Evolutionary conservation across 257 asterid genomes (phyloP), one percentile per base, ranked within the genome.

Genomic region (Nemophila menziesii): DNA sequence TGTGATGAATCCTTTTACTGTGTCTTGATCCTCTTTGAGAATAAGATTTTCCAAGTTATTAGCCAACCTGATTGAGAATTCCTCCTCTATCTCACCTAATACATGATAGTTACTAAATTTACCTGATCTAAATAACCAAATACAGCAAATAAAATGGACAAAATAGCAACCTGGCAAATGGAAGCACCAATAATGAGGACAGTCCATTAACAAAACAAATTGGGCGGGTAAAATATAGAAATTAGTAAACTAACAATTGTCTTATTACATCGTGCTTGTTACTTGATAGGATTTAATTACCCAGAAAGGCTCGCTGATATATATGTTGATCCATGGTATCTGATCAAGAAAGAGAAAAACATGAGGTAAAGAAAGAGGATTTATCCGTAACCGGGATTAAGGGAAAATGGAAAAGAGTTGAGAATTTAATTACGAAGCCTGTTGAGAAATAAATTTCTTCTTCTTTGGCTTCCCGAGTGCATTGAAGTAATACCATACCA

Each of bases 101-200:
- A 55, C 24, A 55, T 2, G 24, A 37, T 15, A 34, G 16, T 4
- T 44, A 42, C 18, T n/a, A n/a, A n/a, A n/a, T n/a, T n/a, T n/a
- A n/a, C n/a, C n/a, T n/a, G n/a, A 37, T 36, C 39, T 40, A 17
- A 22, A 40, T 36, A 42, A 16, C 27, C 19, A 14, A 14, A 19
- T 42, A 49, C 19, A 15, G 3, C 46, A 20, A 44, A 11, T 47
- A n/a, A 38, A n/a, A n/a, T n/a, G 11, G 11, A 8, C 14, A 13
- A 9, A 5, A 38, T 10, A 38, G 19, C n/a, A n/a, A n/a, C n/a
- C n/a, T n/a, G n/a, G n/a, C n/a, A n/a, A n/a, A n/a, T n/a, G n/a
- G n/a, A n/a, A 78, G 39, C 94, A 92, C 98, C 98, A 89, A 69
- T 78, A 89, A 75, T 89, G 98, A 38, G 98, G 98, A 60, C 98